These are phyloP conservation scores for Penicillium frequentans DNA, from an alignment of 2,329 filamentous ascomycete genomes.

Conservation along the genomic window DNA sequence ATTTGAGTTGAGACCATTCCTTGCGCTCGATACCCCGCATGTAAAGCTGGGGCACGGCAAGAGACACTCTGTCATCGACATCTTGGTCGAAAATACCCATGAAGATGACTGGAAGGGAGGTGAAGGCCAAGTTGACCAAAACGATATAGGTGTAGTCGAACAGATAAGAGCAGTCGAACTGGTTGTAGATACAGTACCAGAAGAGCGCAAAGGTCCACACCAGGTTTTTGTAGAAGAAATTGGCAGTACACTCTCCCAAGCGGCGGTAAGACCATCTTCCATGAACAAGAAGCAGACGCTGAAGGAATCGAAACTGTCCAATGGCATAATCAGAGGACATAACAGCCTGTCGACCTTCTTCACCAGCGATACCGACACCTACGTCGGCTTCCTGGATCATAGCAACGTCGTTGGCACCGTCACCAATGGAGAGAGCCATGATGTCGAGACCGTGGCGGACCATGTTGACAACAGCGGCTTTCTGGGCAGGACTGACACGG, in stretches of 20 bases:
- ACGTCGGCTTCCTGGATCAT: slow-evolving; percentile 98
- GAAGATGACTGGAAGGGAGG: slow-evolving; percentile 88
- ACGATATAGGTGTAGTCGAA: slow-evolving; percentile 98
- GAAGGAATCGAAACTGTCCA: slow-evolving; percentile 87
- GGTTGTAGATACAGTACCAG: slow-evolving; percentile 95
- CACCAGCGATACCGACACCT: slow-evolving; percentile 92
- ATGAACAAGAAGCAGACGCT: slow-evolving; percentile 82
- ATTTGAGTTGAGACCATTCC: slow-evolving; percentile 95
- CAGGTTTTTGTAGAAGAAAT: slow-evolving; percentile 99
- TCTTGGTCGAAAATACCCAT: slow-evolving; percentile 98
- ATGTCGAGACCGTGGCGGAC: slow-evolving; percentile 94
- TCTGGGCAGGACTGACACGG: slow-evolving; percentile 93
- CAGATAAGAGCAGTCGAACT: slow-evolving; percentile 94
- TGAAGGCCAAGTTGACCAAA: slow-evolving; percentile 95
- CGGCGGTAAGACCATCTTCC: slow-evolving; percentile 96
- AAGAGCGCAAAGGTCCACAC: slow-evolving; percentile 96
- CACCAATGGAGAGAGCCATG: slow-evolving; percentile 91
- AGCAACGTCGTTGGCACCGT: slow-evolving; percentile 92
- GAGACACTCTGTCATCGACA: slow-evolving; percentile 87
- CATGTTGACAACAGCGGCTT: slow-evolving; percentile 94
- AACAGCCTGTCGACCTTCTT: slow-evolving; percentile 86
- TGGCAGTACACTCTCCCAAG: slow-evolving; percentile 88
- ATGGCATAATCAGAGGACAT: slow-evolving; percentile 98
- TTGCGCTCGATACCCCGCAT: slow-evolving; percentile 90
- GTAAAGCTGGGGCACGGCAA: slow-evolving; percentile 94